These are phyloP conservation scores for Paramarasmius palmivorus DNA, from an alignment of 1,284 basidiomycete genomes.

Conservation along the genomic window DNA sequence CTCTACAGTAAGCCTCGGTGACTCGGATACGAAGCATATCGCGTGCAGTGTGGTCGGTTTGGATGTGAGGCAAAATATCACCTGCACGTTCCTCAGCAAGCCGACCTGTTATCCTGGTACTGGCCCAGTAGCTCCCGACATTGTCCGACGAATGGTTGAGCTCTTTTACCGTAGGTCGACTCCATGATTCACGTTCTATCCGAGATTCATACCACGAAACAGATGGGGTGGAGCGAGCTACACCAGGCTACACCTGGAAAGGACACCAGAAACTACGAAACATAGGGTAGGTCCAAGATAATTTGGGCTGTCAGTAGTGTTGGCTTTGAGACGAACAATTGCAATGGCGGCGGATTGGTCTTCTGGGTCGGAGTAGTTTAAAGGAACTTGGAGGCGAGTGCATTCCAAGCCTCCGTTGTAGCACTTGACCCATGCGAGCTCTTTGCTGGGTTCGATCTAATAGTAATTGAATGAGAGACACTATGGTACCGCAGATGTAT, in stretches of 20 bases:
- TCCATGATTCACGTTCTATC: no score
- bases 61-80: conserved; percentile 36
- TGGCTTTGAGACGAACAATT: conserved; percentile 8
- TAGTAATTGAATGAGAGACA: no score
- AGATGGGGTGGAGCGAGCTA: conserved; percentile 33
- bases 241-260: conserved; percentile 30
- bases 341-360: not conserved
- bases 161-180: conserved; percentile 19
- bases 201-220: conserved; percentile 24
- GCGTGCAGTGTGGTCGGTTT: conserved; percentile 43
- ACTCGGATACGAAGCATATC: conserved; percentile 58
- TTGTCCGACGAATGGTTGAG: conserved; percentile 24
- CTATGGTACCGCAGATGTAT: no score
- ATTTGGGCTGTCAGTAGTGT: conserved; percentile 21
- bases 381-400: not conserved
- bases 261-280: conserved; percentile 40
- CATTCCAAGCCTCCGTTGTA: no score
- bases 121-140: conserved; percentile 19
- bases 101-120: conserved; percentile 31
- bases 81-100: conserved; percentile 31
- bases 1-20: conserved; percentile 39
- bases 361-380: not conserved
- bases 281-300: conserved; percentile 48
- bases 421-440: no score
- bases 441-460: no score